Evolutionary conservation across 805 yeast species (phyloP).

Genomic region (Metschnikowia cubensis): DNA sequence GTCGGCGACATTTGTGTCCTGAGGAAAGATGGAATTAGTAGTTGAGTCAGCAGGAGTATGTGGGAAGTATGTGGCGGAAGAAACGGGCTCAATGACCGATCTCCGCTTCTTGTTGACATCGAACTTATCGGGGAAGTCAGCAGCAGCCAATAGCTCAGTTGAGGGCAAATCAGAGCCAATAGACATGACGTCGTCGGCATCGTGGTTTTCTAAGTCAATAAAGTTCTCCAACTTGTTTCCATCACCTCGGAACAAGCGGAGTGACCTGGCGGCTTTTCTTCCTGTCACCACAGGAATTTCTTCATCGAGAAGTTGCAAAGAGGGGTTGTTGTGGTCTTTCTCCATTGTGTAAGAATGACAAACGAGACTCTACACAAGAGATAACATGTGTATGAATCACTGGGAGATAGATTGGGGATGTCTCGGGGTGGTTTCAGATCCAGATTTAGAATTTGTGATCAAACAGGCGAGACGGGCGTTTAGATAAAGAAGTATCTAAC

Average conservation of each 20-base stretch:
- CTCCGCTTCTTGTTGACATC: slow-evolving; percentile 2
- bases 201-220: slow-evolving; percentile 6
- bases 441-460: neutral
- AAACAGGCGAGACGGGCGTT: neutral
- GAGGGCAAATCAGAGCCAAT: slow-evolving; percentile 6
- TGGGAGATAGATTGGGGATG: neutral
- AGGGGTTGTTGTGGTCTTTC: slow-evolving; percentile 3
- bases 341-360: slow-evolving; percentile 1
- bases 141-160: slow-evolving; percentile 4
- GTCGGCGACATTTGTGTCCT: slow-evolving; percentile 2
- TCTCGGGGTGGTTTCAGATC: neutral
- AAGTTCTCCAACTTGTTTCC: slow-evolving; percentile 11
- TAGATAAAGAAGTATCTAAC: neutral
- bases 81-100: slow-evolving; percentile 49
- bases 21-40: neutral
- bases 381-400: neutral
- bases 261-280: slow-evolving; percentile 55
- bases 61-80: slow-evolving; percentile 70
- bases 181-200: slow-evolving; percentile 7
- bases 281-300: slow-evolving; percentile 36
- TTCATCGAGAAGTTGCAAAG: slow-evolving; percentile 9
- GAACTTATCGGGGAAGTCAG: slow-evolving; percentile 3
- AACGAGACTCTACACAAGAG: neutral
- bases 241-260: slow-evolving; percentile 47
- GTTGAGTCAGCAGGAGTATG: slow-evolving; percentile 41